These are phyloP conservation scores for Erysimum cheiranthoides DNA, from an alignment of 345 rosid species.

Conservation along the genomic window DNA sequence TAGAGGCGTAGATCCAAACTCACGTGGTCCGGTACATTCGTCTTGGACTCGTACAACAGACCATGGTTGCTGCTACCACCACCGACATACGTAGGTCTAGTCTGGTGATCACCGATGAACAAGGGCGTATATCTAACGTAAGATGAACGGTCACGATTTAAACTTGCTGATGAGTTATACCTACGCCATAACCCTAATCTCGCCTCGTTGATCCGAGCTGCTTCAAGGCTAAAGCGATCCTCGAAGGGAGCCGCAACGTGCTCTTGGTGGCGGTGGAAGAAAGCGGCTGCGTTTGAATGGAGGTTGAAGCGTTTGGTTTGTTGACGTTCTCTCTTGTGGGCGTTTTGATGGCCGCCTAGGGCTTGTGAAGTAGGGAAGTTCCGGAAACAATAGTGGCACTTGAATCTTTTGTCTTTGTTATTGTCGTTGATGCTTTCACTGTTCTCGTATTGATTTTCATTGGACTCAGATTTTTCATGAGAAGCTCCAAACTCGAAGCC, in stretches of 20 bases:
- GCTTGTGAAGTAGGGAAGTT: constrained; percentile 59
- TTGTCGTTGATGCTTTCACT: constrained; percentile 10
- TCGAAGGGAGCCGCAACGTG: constrained; percentile 26
- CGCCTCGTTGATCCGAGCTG: constrained; percentile 21
- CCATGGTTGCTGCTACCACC: constrained; percentile 21
- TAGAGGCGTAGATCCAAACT: constrained; percentile 50
- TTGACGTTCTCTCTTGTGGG: constrained; percentile 61
- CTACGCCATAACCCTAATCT: constrained; percentile 43
- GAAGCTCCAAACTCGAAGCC: constrained; percentile 64
- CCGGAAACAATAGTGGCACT: constrained; percentile 55
- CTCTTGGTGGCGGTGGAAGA: constrained; percentile 27
- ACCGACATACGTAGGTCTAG: constrained; percentile 26
- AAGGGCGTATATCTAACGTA: constrained; percentile 19
- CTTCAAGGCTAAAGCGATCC: constrained; percentile 24
- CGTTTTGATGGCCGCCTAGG: constrained; percentile 65
- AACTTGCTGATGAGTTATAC: constrained; percentile 28
- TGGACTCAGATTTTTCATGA: constrained; percentile 37
- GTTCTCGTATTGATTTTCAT: constrained; percentile 6
- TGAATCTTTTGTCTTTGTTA: constrained; percentile 50
- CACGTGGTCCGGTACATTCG: constrained; percentile 42
- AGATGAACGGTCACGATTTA: constrained; percentile 21
- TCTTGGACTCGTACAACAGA: constrained; percentile 33
- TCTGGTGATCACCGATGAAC: constrained; percentile 25
- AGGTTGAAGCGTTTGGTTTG: constrained; percentile 51
- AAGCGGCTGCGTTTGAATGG: constrained; percentile 44